Conservation (phyloP, 192 early-diverging fungal genomes). For the Linderina pennispora region DNA sequence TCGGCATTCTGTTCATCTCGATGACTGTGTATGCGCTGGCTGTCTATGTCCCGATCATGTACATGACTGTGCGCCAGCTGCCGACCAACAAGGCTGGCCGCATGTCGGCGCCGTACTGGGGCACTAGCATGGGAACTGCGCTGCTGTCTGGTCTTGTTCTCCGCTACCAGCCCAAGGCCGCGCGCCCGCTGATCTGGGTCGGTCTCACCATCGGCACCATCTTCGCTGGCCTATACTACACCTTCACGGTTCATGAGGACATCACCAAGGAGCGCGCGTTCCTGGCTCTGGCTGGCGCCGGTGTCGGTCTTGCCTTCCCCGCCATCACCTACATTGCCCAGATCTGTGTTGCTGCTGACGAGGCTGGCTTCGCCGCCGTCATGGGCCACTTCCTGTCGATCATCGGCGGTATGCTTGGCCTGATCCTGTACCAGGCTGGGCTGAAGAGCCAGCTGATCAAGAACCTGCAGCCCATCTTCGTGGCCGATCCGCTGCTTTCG, state of each 20-base stretch:
- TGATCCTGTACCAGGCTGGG: conserved; percentile 42
- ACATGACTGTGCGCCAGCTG: conserved; percentile 26
- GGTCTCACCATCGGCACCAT: conserved; percentile 23
- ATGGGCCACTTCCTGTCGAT: conserved; percentile 40
- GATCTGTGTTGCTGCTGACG: conserved; percentile 25
- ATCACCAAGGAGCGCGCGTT: conserved; percentile 28
- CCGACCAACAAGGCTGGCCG: conserved; percentile 20
- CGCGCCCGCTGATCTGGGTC: conserved; percentile 25
- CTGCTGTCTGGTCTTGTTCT: conserved; percentile 16
- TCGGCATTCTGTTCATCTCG: conserved; percentile 30
- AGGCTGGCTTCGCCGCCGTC: conserved; percentile 22
- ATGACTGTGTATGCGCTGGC: conserved; percentile 28
- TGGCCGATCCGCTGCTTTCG: conserved; percentile 12
- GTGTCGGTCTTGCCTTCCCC: conserved; percentile 26
- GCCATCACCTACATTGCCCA: conserved; percentile 29
- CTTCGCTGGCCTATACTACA: conserved; percentile 39
- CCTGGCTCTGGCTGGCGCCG: conserved; percentile 31
- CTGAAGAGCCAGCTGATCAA: conserved; percentile 36
- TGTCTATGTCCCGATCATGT: conserved; percentile 36
- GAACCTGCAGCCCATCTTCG: conserved; percentile 26
- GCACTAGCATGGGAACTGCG: conserved; percentile 15
- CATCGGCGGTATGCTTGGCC: conserved; percentile 42
- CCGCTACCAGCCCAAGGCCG: conserved; percentile 6
- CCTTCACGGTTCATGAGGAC: conserved; percentile 11
- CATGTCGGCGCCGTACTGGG: conserved; percentile 38